These are phyloP conservation scores for Camellia oleifera DNA, from an alignment of 179 eudicot species.

Conservation along the genomic window DNA sequence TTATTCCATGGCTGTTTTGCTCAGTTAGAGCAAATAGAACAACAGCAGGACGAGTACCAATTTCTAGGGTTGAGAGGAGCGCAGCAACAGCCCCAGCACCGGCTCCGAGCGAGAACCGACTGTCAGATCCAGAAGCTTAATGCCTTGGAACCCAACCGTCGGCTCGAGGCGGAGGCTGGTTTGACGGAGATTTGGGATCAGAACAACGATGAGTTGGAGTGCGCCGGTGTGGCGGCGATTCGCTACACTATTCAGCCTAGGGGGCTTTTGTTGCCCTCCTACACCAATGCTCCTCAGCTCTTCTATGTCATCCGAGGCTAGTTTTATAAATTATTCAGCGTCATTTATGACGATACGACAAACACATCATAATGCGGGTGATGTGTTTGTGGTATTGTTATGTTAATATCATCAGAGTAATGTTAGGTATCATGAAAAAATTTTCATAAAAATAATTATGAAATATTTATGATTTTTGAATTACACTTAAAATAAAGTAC, in stretches of 20 bases:
- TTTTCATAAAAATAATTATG: too few relatives aligned
- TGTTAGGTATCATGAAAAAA: too few relatives aligned
- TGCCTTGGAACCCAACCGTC: slow-evolving; percentile 26
- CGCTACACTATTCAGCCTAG: slow-evolving; percentile 21
- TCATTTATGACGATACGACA: too few relatives aligned
- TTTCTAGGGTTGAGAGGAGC: slow-evolving; percentile 3
- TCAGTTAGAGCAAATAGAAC: slow-evolving; percentile 16
- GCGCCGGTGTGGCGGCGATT: slow-evolving; percentile 26
- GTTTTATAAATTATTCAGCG: not conserved
- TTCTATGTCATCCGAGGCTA: slow-evolving; percentile 28
- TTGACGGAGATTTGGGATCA: slow-evolving; percentile 28
- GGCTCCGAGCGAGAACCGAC: slow-evolving; percentile 21
- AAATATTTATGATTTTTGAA: too few relatives aligned
- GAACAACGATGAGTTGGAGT: slow-evolving; percentile 13
- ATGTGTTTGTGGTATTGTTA: too few relatives aligned
- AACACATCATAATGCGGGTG: not conserved
- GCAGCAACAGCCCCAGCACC: slow-evolving; percentile 29
- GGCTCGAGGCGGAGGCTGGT: slow-evolving; percentile 26
- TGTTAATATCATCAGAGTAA: too few relatives aligned
- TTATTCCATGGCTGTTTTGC: slow-evolving; percentile 16
- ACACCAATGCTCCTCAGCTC: slow-evolving; percentile 24
- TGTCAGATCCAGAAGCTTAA: slow-evolving; percentile 22
- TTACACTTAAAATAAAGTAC: too few relatives aligned
- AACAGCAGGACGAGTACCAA: not conserved
- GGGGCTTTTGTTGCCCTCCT: slow-evolving; percentile 37